These are phyloP conservation scores for Paraphaeosphaeria minitans DNA, from an alignment of 2,329 filamentous ascomycete species.

Conservation along the genomic window DNA sequence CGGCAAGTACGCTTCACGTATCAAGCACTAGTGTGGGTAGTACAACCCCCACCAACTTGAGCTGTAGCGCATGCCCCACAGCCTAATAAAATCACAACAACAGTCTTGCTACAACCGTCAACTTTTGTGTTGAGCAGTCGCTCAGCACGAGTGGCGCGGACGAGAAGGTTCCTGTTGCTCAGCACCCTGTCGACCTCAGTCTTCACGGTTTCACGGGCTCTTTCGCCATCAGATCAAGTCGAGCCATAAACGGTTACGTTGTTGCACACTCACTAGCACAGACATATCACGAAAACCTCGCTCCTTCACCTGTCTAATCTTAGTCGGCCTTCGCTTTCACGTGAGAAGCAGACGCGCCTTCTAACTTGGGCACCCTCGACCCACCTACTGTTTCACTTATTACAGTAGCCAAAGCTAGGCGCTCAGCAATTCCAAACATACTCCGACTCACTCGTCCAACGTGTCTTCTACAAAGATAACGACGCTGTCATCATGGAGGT, in stretches of 20 bases:
- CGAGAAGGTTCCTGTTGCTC: not conserved
- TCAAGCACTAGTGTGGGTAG: not conserved
- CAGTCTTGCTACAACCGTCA: not conserved
- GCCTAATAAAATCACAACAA: not conserved
- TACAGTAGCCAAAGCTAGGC: not conserved
- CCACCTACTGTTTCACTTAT: not conserved
- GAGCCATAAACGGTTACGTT: not conserved
- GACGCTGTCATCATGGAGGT: conserved; percentile 52
- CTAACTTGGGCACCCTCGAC: not conserved
- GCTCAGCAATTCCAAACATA: not conserved
- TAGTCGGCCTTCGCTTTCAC: not conserved
- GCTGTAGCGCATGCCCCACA: not conserved
- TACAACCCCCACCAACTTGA: not conserved
- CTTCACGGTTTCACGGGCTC: no score
- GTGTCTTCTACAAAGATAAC: not conserved
- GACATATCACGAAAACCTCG: not conserved
- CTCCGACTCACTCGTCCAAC: not conserved
- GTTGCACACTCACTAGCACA: not conserved
- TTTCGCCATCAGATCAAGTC: not conserved
- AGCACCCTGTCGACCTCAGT: not conserved
- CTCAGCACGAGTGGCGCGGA: not conserved
- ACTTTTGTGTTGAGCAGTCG: not conserved
- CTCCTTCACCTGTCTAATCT: not conserved
- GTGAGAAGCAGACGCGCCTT: not conserved
- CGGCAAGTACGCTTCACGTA: not conserved